A percentile compares a stretch with the other conserved stretches of the same genome.
phyloP scores from a whole-genome alignment of 768 basidiomycete genomes.

The Macrolepiota dolichaula region DNA sequence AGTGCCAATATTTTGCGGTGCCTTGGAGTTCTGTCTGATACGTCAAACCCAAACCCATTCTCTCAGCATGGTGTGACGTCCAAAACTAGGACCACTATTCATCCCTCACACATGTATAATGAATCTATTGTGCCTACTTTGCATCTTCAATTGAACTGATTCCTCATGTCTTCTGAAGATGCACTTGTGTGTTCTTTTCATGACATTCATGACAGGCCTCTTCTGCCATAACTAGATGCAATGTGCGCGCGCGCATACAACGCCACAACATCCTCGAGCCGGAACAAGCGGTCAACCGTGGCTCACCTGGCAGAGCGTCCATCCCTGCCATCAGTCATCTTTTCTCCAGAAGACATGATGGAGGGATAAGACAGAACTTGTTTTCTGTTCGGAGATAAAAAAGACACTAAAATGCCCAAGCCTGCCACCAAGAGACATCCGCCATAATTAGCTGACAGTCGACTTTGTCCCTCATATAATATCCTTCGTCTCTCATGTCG shows the following conservation, averaged over 20 bases:
- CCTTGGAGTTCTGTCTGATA: constrained; percentile 5
- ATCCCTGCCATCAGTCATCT: not conserved
- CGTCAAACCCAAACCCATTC: not conserved
- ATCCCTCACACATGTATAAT: not conserved
- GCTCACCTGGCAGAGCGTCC: not conserved
- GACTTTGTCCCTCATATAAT: too few relatives aligned
- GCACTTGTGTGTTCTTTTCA: too few relatives aligned
- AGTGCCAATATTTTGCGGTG: not conserved
- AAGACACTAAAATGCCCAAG: not conserved
- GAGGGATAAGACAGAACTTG: not conserved
- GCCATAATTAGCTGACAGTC: not conserved
- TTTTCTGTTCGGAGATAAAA: not conserved
- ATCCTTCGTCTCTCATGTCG: not conserved
- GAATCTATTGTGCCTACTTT: too few relatives aligned
- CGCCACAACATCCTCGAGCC: constrained; percentile 1
- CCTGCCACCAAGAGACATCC: not conserved
- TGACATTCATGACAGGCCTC: not conserved
- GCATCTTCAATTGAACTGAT: too few relatives aligned
- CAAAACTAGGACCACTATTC: not conserved
- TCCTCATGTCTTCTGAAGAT: too few relatives aligned
- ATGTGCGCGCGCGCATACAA: too few relatives aligned
- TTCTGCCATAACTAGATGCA: not conserved
- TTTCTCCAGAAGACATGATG: not conserved
- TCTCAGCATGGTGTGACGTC: not conserved
- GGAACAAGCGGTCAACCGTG: constrained; percentile 2